Evolutionary conservation across 371 early-diverging fungal genomes (phyloP).

Genomic region (Mucor sp.): DNA sequence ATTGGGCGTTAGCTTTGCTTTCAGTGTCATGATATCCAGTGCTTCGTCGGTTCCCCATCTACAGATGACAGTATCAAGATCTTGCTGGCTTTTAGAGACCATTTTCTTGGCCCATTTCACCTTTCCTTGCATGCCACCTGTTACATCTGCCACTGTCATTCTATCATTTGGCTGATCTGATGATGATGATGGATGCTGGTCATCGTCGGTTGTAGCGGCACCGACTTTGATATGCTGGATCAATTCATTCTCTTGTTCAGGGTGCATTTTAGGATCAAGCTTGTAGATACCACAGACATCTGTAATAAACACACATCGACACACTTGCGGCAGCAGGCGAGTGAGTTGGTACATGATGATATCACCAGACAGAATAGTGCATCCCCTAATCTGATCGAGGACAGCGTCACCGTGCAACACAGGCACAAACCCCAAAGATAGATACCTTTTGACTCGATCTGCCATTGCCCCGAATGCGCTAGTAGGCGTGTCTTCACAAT

Average conservation of each 20-base stretch:
- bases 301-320: conserved; percentile 52
- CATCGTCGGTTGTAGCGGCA: neutral
- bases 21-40: conserved; percentile 24
- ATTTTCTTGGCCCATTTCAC: conserved; percentile 43
- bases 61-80: conserved; percentile 36
- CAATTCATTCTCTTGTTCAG: conserved; percentile 1
- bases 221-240: neutral
- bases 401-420: conserved; percentile 55
- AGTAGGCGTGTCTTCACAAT: conserved; percentile 24
- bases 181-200: no score
- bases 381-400: conserved; percentile 36
- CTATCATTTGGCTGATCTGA: neutral
- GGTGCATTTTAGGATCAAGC: conserved; percentile 36
- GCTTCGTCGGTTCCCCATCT: conserved; percentile 31
- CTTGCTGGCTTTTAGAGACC: conserved; percentile 20
- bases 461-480: conserved; percentile 15
- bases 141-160: conserved; percentile 34
- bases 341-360: conserved; percentile 43
- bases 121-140: conserved; percentile 53
- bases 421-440: conserved; percentile 46
- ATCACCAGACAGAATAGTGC: conserved; percentile 55
- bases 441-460: conserved; percentile 21
- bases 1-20: neutral
- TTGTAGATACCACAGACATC: conserved; percentile 53
- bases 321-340: conserved; percentile 18